Percentiles rank a stretch among this genome's conserved stretches.
phyloP scores from a whole-genome alignment of 2,329 filamentous ascomycete genomes.

The Alternaria panax region DNA sequence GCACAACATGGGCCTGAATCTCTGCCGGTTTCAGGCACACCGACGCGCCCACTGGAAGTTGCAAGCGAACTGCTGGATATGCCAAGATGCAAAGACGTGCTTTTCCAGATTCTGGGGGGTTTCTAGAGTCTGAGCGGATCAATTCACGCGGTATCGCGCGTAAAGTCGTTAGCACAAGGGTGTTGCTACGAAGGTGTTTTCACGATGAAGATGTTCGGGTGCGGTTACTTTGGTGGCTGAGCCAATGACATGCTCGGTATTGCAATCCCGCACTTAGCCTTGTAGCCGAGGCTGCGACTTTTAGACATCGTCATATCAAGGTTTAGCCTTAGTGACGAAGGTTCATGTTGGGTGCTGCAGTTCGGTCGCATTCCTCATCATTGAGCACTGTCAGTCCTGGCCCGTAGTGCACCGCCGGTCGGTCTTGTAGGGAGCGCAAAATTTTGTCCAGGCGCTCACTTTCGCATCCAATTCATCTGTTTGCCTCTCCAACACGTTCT shows the following conservation, averaged over 20 bases:
- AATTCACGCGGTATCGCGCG: background rate
- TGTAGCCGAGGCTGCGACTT: slow-evolving; percentile 33
- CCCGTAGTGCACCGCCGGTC: slow-evolving; percentile 4
- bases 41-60: slow-evolving; percentile 13
- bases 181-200: background rate
- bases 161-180: background rate
- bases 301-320: slow-evolving; percentile 32
- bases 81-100: background rate
- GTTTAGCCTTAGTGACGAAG: slow-evolving; percentile 19
- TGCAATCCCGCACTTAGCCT: slow-evolving; percentile 37
- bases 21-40: slow-evolving; percentile 42
- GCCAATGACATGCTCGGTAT: slow-evolving; percentile 34
- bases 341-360: slow-evolving; percentile 15
- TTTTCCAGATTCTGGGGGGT: background rate
- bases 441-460: background rate
- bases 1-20: slow-evolving; percentile 35
- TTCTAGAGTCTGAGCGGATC: background rate
- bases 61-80: slow-evolving; percentile 3
- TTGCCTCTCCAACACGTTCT: slow-evolving; percentile 12
- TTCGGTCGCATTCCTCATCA: slow-evolving; percentile 16
- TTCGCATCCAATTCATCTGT: background rate
- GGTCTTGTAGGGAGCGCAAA: background rate
- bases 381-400: slow-evolving; percentile 4
- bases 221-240: background rate
- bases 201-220: background rate